phyloP scores from a whole-genome alignment of 2,329 filamentous ascomycete species.

The Colletotrichum neosansevieriae region DNA sequence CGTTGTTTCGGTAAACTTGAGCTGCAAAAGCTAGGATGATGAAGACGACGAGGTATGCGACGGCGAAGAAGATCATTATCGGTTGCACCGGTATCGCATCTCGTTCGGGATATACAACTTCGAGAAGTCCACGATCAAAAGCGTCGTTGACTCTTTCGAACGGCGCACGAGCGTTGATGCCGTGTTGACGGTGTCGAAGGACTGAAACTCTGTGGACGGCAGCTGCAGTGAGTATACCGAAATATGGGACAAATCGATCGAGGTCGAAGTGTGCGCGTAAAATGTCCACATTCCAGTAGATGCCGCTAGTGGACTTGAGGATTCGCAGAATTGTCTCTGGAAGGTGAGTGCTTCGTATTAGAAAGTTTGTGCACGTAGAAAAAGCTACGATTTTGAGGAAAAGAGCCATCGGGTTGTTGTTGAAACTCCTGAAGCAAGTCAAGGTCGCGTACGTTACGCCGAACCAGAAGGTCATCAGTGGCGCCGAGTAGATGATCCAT shows the following conservation, averaged over 20 bases:
- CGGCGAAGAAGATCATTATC: slow-evolving; percentile 33
- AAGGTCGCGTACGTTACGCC: slow-evolving; percentile 67
- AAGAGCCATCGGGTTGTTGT: slow-evolving; percentile 57
- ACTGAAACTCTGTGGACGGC: slow-evolving; percentile 49
- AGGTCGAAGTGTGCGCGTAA: slow-evolving; percentile 63
- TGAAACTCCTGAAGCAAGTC: slow-evolving; percentile 54
- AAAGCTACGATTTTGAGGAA: slow-evolving; percentile 62
- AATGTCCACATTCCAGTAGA: slow-evolving; percentile 61
- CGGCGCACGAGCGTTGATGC: slow-evolving; percentile 22
- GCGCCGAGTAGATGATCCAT: slow-evolving; percentile 66
- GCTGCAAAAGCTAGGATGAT: slow-evolving; percentile 33
- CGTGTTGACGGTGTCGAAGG: slow-evolving; percentile 26
- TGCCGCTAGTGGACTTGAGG: slow-evolving; percentile 50
- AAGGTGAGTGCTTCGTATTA: slow-evolving; percentile 31
- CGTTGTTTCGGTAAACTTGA: slow-evolving; percentile 17
- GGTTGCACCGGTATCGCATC: slow-evolving; percentile 38
- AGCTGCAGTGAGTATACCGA: slow-evolving; percentile 65
- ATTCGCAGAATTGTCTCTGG: slow-evolving; percentile 27
- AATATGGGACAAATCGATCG: slow-evolving; percentile 67
- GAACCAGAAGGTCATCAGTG: slow-evolving; percentile 73
- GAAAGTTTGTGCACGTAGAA: slow-evolving; percentile 47
- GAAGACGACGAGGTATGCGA: slow-evolving; percentile 29
- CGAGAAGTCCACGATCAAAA: slow-evolving; percentile 32
- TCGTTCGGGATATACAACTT: slow-evolving; percentile 29
- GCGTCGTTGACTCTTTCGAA: slow-evolving; percentile 29